Evolutionary conservation across 208 protist genomes (phyloP).

Genomic region (Trypanosomatidae sp.): DNA sequence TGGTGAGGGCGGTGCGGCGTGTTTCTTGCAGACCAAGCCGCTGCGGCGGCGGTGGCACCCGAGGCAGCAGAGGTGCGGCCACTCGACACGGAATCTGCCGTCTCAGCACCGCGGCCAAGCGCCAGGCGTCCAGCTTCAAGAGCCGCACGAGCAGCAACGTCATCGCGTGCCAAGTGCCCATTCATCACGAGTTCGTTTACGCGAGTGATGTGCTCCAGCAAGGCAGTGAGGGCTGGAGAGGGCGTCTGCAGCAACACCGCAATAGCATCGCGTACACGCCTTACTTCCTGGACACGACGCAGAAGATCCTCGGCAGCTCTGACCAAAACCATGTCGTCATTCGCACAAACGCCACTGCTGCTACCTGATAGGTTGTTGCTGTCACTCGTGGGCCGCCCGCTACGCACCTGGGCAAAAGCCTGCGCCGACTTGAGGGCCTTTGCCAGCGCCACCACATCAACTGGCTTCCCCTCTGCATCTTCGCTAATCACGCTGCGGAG

Average conservation of each 20-base stretch:
- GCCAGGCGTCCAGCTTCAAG: conserved; percentile 21
- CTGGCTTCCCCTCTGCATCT: neutral
- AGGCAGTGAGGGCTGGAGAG: conserved; percentile 31
- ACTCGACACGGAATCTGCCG: neutral
- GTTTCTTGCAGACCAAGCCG: no score
- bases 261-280: conserved; percentile 14
- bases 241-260: conserved; percentile 25
- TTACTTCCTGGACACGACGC: conserved; percentile 47
- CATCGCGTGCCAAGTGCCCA: conserved; percentile 38
- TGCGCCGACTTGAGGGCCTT: conserved; percentile 25
- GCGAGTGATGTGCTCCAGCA: conserved; percentile 60
- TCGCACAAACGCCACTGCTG: neutral
- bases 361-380: no score
- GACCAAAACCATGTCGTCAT: conserved; percentile 29
- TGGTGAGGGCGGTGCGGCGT: no score
- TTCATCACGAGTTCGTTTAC: conserved; percentile 66
- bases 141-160: conserved; percentile 16
- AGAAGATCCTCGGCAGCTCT: conserved; percentile 47
- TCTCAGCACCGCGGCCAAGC: conserved; percentile 3
- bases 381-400: neutral
- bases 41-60: no score
- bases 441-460: conserved; percentile 10
- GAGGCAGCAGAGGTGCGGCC: neutral
- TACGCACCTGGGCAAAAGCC: neutral
- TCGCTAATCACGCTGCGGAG: conserved; percentile 33